Percentiles rank a stretch among this genome's conserved stretches.
These are phyloP conservation scores for Apium graveolens DNA, from an alignment of 129 eudicot species.

Conservation along the genomic window DNA sequence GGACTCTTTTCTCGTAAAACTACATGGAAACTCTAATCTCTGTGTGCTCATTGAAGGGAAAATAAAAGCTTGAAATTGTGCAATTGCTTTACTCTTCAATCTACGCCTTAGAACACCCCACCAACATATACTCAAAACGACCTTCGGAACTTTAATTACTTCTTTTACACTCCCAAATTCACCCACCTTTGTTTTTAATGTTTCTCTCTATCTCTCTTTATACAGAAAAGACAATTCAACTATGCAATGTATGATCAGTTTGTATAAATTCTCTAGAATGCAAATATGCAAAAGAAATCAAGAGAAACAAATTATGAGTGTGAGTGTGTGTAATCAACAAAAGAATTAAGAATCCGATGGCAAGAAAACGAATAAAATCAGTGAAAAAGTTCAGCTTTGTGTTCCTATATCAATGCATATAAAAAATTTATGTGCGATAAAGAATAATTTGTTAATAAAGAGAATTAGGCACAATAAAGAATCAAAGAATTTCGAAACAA, in stretches of 20 bases:
- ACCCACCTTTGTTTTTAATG: slow-evolving; percentile 16
- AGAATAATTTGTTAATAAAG: slow-evolving; percentile 29
- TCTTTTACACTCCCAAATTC: slow-evolving; percentile 14
- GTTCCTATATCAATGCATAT: slow-evolving; percentile 27
- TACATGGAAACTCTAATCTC: slow-evolving; percentile 83
- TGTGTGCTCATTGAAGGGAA: slow-evolving; percentile 95
- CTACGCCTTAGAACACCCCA: too few relatives aligned
- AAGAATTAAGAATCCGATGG: slow-evolving; percentile 69
- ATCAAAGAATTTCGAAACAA: slow-evolving; percentile 46
- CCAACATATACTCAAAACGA: neutral
- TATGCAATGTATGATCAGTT: slow-evolving; percentile 22
- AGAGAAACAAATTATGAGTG: slow-evolving; percentile 33
- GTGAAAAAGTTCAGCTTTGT: slow-evolving; percentile 19
- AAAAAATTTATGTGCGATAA: slow-evolving; percentile 49
- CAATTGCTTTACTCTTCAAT: slow-evolving; percentile 47
- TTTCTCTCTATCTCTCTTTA: slow-evolving; percentile 23
- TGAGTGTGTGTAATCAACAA: slow-evolving; percentile 30
- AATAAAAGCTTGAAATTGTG: slow-evolving; percentile 80
- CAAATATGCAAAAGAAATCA: slow-evolving; percentile 11
- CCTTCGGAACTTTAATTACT: slow-evolving; percentile 32
- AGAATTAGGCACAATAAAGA: slow-evolving; percentile 29
- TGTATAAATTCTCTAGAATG: neutral
- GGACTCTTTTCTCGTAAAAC: slow-evolving; percentile 53
- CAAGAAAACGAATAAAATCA: slow-evolving; percentile 20
- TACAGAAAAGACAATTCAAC: slow-evolving; percentile 12